A percentile compares a stretch with the other conserved stretches of the same genome.
phyloP scores from a whole-genome alignment of 192 early-diverging fungal genomes.

The Backusella luteola region DNA sequence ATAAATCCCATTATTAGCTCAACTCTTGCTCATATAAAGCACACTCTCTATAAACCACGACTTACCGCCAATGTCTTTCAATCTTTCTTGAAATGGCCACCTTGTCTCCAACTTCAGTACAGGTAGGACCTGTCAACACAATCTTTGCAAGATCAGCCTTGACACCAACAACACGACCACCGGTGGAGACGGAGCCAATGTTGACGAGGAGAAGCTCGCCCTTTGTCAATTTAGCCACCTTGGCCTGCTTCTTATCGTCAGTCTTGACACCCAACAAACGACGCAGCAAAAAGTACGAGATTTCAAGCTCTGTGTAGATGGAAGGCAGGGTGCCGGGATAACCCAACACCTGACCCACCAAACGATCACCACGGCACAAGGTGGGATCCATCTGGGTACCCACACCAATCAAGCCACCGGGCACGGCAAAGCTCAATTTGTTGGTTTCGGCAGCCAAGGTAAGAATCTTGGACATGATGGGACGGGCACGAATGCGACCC shows the following conservation, averaged over 20 bases:
- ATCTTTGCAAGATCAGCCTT: constrained; percentile 96
- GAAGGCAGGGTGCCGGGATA: constrained; percentile 87
- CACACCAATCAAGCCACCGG: constrained; percentile 98
- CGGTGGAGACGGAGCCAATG: constrained; percentile 93
- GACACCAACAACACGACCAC: constrained; percentile 91
- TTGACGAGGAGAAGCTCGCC: constrained; percentile 94
- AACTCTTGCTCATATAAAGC: too few relatives aligned
- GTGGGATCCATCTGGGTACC: constrained; percentile 96
- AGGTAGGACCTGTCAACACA: constrained; percentile 83
- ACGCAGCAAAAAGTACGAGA: constrained; percentile 96
- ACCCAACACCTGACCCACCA: constrained; percentile 95
- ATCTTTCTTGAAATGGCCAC: constrained; percentile 95
- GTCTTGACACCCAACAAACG: constrained; percentile 96
- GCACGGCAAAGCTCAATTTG: constrained; percentile 94
- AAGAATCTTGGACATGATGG: constrained; percentile 89
- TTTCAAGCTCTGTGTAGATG: constrained; percentile 94
- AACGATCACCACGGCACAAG: constrained; percentile 92
- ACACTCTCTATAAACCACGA: not conserved
- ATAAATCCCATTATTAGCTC: not conserved
- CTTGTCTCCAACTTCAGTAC: constrained; percentile 95
- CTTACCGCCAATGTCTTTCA: constrained; percentile 95
- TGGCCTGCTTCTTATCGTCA: constrained; percentile 97
- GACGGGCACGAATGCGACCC: constrained; percentile 76
- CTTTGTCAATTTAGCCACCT: constrained; percentile 89
- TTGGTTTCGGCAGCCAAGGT: constrained; percentile 88